These are phyloP conservation scores for Glomus cerebriforme DNA, from an alignment of 192 early-diverging fungal species.

Conservation along the genomic window DNA sequence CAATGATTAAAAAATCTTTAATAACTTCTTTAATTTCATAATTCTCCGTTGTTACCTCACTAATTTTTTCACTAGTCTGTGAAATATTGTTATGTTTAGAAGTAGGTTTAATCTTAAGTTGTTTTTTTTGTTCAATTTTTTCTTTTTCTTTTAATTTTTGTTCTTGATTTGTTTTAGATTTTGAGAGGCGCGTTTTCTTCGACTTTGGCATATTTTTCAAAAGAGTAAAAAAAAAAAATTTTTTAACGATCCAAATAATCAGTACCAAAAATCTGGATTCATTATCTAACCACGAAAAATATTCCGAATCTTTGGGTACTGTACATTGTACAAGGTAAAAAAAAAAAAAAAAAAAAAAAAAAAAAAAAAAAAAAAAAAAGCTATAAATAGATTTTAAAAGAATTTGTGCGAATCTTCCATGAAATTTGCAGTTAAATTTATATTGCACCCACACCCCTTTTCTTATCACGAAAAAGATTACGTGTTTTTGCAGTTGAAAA, in stretches of 20 bases:
- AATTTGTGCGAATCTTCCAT: too few species aligned
- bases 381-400: too few species aligned
- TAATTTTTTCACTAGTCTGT: background rate
- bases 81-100: background rate
- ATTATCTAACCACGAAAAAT: background rate
- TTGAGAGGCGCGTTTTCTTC: background rate
- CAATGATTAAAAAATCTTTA: constrained; percentile 64
- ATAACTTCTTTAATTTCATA: background rate
- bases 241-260: background rate
- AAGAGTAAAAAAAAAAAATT: background rate
- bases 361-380: background rate
- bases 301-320: background rate
- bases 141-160: background rate
- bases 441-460: background rate
- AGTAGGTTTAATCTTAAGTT: too few species aligned
- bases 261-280: background rate
- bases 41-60: background rate
- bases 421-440: background rate
- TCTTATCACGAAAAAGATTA: background rate
- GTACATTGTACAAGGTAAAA: too few species aligned
- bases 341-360: too few species aligned
- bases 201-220: background rate
- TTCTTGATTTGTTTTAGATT: background rate
- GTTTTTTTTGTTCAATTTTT: background rate
- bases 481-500: background rate